Evolutionary conservation across 2,329 filamentous ascomycete genomes (phyloP), one percentile per base, ranked within the genome.

Genomic region (Verticillium alfalfae): DNA sequence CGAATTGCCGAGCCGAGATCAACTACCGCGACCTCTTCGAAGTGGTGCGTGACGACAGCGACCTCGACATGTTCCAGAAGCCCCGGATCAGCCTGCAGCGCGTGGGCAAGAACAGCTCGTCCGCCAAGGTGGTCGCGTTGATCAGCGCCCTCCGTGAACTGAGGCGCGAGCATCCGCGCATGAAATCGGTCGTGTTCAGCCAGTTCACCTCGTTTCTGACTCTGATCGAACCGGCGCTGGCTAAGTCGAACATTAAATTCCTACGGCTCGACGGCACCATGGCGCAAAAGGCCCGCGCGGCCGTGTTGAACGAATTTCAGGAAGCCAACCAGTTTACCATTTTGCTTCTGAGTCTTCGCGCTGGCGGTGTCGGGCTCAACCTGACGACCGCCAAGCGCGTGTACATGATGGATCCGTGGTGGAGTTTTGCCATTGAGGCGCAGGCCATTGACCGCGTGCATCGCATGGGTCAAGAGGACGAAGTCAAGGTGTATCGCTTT

Each of bases 331-430:
- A 83, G 57, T 91, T 92, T 31, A 85, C 84, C 2, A 85, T 99
- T 1, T 79, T 99, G 4, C 81, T 99, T 1, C 84, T 99, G 59
- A 94, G 89, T 68, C 79, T 99, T 61, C 85, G 92, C 22, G 95
- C 96, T 0, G 95, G 96, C 5, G 96, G 95, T 31, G 95, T 99
- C 0, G 95, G 95, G 0, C 81, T 99, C 54, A 99, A 99, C 71
- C 76, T 99, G 64, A 98, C 94, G 0, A 88, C 88, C 67, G 95
- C 95, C 6, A 92, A 89, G 66, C 82, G 91, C 60, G 96, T 99
- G 5, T 99, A 90, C 78, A 96, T 99, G 91, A 98, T 99, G 95
- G 95, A 99, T 75, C 95, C 95, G 0, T 99, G 95, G 95, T 99
- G 95, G 95, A 96, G 91, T 71, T 99, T 94, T 75, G 93, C 95